phyloP scores from a whole-genome alignment of 78 protist species.

The Dictyostelium discoideum region DNA sequence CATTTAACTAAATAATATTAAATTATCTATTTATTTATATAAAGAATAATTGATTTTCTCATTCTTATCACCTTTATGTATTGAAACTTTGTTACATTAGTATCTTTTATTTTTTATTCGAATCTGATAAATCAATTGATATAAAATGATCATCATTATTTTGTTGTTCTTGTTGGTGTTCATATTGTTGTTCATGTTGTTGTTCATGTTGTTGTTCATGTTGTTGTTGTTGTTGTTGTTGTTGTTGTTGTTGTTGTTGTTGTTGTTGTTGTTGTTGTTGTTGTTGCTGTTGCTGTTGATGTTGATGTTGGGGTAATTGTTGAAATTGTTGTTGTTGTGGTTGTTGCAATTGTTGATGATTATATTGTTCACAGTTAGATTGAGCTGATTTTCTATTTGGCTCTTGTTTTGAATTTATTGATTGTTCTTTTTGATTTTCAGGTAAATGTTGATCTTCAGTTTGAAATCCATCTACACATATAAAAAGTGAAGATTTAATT shows the following conservation, averaged over 20 bases:
- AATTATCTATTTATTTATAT: too few relatives aligned
- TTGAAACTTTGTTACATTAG: too few relatives aligned
- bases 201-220: neutral
- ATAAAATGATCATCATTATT: neutral
- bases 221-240: neutral
- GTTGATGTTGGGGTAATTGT: neutral
- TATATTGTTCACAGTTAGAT: neutral
- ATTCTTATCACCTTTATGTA: too few relatives aligned
- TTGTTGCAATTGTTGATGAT: neutral
- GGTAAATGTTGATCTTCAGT: neutral
- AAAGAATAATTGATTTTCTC: too few relatives aligned
- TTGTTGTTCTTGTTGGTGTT: neutral
- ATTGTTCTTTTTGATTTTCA: neutral
- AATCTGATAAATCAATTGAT: conserved; percentile 9
- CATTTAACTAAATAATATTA: too few relatives aligned
- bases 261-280: neutral
- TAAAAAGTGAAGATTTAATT: neutral
- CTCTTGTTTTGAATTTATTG: neutral
- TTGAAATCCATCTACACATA: neutral
- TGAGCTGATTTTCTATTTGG: neutral
- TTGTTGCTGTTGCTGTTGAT: neutral
- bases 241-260: neutral
- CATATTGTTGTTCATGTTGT: neutral
- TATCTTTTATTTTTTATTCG: neutral
- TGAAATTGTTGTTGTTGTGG: neutral